Base-by-base conservation (phyloP, 139 green algal species). In the Chlorella sp. region DNA sequence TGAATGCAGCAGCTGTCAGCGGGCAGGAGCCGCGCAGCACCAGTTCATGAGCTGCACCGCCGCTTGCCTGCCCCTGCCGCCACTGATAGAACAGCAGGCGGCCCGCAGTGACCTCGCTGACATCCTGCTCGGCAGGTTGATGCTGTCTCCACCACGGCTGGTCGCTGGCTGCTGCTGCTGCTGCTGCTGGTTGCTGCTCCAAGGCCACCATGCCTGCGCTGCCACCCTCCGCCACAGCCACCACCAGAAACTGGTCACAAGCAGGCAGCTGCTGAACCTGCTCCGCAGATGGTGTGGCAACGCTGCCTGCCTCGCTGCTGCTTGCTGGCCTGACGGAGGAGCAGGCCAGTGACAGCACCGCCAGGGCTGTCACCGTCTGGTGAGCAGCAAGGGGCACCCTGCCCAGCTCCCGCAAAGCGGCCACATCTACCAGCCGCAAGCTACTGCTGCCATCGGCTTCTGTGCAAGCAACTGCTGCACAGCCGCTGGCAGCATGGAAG, bases 241-340 rank as follows among this genome's bases (percentile, higher is more conserved):
- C 80, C 32, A 85, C 51, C 23, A 85, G 32, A 25, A 85, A 85
- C 47, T 85, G 41, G 13, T 60, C 68, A 47, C 67, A 62, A 9
- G 57, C 76, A 2, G 56, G 57, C 7, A 6, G n/a, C 47, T 67
- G 47, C 74, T 67, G 74, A 23, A 23, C 0, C 17, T 36, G 75
- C 56, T 26, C 32, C 57, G 21, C 38, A 32, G 34, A 56, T 36
- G 32, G 23, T 12, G 34, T 55, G 28, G 32, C 51, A 36, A 3
- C 60, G 23, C 56, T 39, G 34, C 34, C 36, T 32, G 23, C 41
- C 6, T 28, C 51, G 12, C 72, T 38, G 72, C 74, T 60, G 74
- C 51, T 34, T 1, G 20, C 23, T 21, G 13, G n/a, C 16, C 32
- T 15, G 74, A 34, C 20, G 25, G 76, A 82, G 44, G 80, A 85